Evolutionary conservation across 345 rosid genomes (phyloP).

Genomic region (Lenwebbia sp.): DNA sequence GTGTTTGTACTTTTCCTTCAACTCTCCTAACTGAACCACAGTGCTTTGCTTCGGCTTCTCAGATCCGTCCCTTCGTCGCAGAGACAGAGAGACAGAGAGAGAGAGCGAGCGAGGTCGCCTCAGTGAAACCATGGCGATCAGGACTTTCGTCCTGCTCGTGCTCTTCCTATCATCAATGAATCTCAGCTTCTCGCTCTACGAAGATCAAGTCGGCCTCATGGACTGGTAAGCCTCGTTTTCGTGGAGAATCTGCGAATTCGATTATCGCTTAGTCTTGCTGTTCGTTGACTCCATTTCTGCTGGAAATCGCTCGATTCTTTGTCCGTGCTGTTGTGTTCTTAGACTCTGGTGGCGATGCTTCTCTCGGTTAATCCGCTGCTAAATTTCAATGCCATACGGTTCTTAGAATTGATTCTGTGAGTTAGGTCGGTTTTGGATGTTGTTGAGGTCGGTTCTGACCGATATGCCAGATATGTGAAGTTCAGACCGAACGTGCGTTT

Average conservation of each 20-base stretch:
- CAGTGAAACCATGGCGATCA: conserved; percentile 51
- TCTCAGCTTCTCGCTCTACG: conserved; percentile 52
- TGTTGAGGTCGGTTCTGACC: not conserved
- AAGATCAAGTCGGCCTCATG: conserved; percentile 95
- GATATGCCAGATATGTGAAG: not conserved
- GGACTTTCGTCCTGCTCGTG: conserved; percentile 21
- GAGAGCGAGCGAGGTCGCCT: not conserved
- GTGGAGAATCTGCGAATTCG: not conserved
- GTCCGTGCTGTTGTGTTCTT: not conserved
- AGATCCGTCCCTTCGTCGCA: conserved; percentile 11
- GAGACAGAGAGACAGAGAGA: not conserved
- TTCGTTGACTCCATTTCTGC: not conserved
- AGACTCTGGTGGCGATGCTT: not conserved
- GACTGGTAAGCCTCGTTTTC: conserved; percentile 52
- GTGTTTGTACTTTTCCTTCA: not conserved
- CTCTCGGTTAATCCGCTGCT: not conserved
- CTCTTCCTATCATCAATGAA: conserved; percentile 27
- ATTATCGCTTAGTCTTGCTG: not conserved
- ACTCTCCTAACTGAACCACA: not conserved
- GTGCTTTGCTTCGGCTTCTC: conserved; percentile 3
- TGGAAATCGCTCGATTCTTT: not conserved
- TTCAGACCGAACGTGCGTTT: not conserved
- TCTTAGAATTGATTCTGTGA: not conserved
- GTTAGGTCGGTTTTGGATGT: not conserved
- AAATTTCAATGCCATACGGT: not conserved